Evolutionary conservation across 1,284 basidiomycete genomes (phyloP), one percentile per base, ranked within the genome.

Genomic region (Moesziomyces aphidis): DNA sequence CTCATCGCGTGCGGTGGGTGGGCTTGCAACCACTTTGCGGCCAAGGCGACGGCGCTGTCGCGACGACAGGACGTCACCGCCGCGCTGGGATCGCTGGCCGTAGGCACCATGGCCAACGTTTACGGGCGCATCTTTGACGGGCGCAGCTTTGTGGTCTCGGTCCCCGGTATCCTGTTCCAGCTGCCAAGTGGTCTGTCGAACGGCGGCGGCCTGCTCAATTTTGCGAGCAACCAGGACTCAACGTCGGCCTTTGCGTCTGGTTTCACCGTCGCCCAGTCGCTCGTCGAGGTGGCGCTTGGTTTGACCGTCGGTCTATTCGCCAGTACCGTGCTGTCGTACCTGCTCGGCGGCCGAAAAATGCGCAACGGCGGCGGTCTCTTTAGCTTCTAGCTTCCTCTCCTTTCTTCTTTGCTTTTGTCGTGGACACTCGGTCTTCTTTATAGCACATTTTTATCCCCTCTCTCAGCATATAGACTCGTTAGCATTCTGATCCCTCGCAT

Each of bases 151-250:
- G 90, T 92, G 22, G 89, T 93, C 9, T 83, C 76, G 9, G 74
- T 79, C 9, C 61, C 83, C 22, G 92, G 92, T 50, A 92, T 95
- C 60, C 87, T 95, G 19, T 92, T 94, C 86, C 93, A 95, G 86
- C 88, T 95, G 1, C 94, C 93, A 0, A 92, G 91, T 13, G 94
- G 93, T 57, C 88, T 95, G n/a, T 90, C 91, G 7, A 92, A 90
- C 36, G 92, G 93, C 43, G 91, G 92, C 26, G 92, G 93, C 42
- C 88, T 95, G n/a, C 88, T 95, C 74, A 90, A 89, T 71, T 93
- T 92, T 81, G 88, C 88, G 51, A 76, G 76, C 49, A 64, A 63
- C 22, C 46, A 24, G 31, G 69, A 71, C 26, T 66, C 62, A 36
- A 61, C 22, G 22, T 44, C 66, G 23, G 65, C 61, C 10, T 69